A percentile compares a stretch with the other conserved stretches of the same genome.
phyloP scores from a whole-genome alignment of 805 yeast genomes.

The Isabelozyma rhagii region DNA sequence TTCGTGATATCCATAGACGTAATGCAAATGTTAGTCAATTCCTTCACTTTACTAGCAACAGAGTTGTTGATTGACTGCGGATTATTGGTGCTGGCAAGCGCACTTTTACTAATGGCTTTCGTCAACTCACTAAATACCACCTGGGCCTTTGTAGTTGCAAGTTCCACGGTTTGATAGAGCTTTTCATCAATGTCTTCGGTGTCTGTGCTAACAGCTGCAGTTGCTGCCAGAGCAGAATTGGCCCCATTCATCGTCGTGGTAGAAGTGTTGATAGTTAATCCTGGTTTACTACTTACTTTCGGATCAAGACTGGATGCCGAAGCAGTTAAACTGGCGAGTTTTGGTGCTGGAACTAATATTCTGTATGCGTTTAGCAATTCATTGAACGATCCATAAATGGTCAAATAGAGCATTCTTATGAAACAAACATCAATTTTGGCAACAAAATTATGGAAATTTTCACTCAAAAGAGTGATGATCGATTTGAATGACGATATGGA shows the following conservation, averaged over 20 bases:
- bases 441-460: conserved; percentile 47
- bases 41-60: conserved; percentile 66
- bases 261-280: not conserved
- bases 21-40: conserved; percentile 72
- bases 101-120: conserved; percentile 62
- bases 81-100: conserved; percentile 41
- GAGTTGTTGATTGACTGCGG: conserved; percentile 27
- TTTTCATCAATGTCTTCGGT: conserved; percentile 61
- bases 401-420: conserved; percentile 59
- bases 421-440: conserved; percentile 60
- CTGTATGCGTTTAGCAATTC: conserved; percentile 69
- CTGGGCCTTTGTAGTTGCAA: conserved; percentile 67
- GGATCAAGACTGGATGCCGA: conserved; percentile 3
- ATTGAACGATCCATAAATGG: conserved; percentile 58
- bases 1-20: conserved; percentile 81
- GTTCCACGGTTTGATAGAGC: conserved; percentile 59
- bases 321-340: not conserved
- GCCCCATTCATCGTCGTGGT: conserved; percentile 8
- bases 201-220: conserved; percentile 10
- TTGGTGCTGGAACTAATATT: conserved; percentile 26
- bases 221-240: not conserved
- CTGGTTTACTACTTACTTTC: conserved; percentile 4
- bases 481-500: conserved; percentile 49
- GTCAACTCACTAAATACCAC: conserved; percentile 75
- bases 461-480: conserved; percentile 46